Base-by-base conservation (phyloP, 129 eudicot genomes). In the Smallanthus sonchifolius region DNA sequence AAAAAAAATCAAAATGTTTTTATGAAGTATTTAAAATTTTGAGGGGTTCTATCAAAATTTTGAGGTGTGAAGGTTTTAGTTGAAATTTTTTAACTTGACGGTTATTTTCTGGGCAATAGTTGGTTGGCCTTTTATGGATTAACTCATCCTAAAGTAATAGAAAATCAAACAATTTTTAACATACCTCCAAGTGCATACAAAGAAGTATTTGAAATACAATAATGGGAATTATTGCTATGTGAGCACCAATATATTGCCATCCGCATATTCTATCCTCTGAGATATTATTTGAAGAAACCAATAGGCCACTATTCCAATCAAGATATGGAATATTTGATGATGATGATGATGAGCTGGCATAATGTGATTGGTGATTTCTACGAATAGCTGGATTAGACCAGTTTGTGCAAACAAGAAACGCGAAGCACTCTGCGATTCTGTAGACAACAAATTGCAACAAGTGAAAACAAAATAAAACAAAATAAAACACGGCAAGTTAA, bases 381-480 rank as follows among this genome's bases (percentile, higher is more conserved):
- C 87, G 96, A 70, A 89, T 86, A 62, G 84, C 76, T 10, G 98
- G 98, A 84, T 92, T 92, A 32, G 90, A 84, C 98, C 96, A 92
- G 77, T 77, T 92, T 52, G 96, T 92, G 86, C 96, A 92, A 65
- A 83, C 90, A 57, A 92, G 96, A 75, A 92, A 89, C 7, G 96
- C 96, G 81, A 92, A 92, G 84, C 89, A 92, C 84, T 92, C 92
- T 37, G 96, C 98, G 76, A 92, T 86, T 76, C 98, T 92, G 92
- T 61, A 84, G 75, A 69, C 48, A 14, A 51, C 3, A 14, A 32
- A 77, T 24, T 30, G 24, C 40, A 71, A 30, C 65, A 17, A 69
- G 71, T 77, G 52, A 77, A 13, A 56, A 38, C 24, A 37, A 16
- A 39, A 47, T 34, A 77, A 13, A 56, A 38, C 24, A 37, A 16